phyloP scores from a whole-genome alignment of 495 filamentous ascomycete species.

The Cercophora newfieldiana region DNA sequence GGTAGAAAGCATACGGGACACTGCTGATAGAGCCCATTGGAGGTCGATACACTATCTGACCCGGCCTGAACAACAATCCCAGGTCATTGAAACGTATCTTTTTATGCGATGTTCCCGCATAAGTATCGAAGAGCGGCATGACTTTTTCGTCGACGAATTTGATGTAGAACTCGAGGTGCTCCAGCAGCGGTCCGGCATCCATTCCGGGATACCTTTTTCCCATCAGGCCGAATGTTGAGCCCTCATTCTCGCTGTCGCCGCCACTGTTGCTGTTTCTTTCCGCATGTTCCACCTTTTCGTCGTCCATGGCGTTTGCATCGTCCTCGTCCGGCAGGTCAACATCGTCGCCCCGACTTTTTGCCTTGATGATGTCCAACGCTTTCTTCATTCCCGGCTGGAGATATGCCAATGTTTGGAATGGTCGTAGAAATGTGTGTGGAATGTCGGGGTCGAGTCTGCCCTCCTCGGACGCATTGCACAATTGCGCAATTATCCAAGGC shows the following conservation, averaged over 20 bases:
- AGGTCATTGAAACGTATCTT: slow-evolving; percentile 39
- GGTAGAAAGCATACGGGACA: slow-evolving; percentile 18
- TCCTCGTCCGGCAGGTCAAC: slow-evolving; percentile 19
- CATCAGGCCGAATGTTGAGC: neutral
- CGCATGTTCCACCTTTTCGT: neutral
- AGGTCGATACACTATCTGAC: slow-evolving; percentile 37
- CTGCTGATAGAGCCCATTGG: slow-evolving; percentile 25
- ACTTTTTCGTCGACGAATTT: slow-evolving; percentile 39
- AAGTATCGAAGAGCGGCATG: slow-evolving; percentile 33
- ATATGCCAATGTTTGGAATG: slow-evolving; percentile 43
- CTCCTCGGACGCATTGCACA: slow-evolving; percentile 26
- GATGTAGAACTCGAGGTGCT: slow-evolving; percentile 37
- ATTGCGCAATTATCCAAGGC: slow-evolving; percentile 32
- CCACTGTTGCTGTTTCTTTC: neutral
- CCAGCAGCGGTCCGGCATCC: slow-evolving; percentile 18
- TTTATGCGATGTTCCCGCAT: slow-evolving; percentile 22
- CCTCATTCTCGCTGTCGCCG: neutral
- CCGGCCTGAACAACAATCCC: slow-evolving; percentile 41
- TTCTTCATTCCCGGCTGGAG: slow-evolving; percentile 40
- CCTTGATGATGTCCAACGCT: slow-evolving; percentile 36
- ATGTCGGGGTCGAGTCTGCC: slow-evolving; percentile 25
- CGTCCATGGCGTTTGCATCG: neutral
- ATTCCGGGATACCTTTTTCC: neutral
- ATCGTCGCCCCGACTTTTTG: slow-evolving; percentile 32
- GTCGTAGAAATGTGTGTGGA: slow-evolving; percentile 39